phyloP scores from a whole-genome alignment of 2,329 filamentous ascomycete genomes.

The Beauveria rudraprayagi region DNA sequence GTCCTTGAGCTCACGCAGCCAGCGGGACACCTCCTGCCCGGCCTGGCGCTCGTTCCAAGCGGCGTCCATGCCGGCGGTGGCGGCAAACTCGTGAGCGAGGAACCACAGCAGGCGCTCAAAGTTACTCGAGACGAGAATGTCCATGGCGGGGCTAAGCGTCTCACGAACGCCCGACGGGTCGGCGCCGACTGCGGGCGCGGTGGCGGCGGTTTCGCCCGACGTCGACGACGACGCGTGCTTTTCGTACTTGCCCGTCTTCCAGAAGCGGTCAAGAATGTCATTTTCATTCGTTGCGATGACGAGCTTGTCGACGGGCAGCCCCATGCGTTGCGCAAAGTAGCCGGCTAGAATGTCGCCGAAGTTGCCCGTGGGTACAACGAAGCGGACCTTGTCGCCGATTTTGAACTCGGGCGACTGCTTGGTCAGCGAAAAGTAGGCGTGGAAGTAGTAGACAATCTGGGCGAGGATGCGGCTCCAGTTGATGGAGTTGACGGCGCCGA shows the following conservation, averaged over 20 bases:
- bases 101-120: constrained; percentile 96
- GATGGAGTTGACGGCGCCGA: constrained; percentile 93
- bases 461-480: constrained; percentile 94
- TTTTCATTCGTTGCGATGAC: constrained; percentile 95
- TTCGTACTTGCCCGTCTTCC: constrained; percentile 81
- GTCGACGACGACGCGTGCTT: constrained; percentile 54
- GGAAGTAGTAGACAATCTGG: constrained; percentile 95
- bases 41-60: constrained; percentile 60
- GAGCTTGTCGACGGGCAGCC: constrained; percentile 78
- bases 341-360: constrained; percentile 92
- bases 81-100: constrained; percentile 66
- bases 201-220: constrained; percentile 51
- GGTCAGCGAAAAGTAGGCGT: constrained; percentile 79
- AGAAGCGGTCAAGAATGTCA: constrained; percentile 93
- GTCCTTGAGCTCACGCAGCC: constrained; percentile 74
- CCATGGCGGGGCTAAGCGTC: constrained; percentile 92
- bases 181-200: constrained; percentile 53
- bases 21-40: constrained; percentile 66
- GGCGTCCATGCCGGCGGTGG: constrained; percentile 51
- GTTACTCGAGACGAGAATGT: constrained; percentile 92
- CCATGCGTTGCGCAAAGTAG: constrained; percentile 88
- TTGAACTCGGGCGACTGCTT: constrained; percentile 52
- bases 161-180: constrained; percentile 75
- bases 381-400: constrained; percentile 63
- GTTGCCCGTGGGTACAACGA: constrained; percentile 90